Evolutionary conservation across 1,284 basidiomycete species (phyloP).

Genomic region (Bjerkandera adusta): DNA sequence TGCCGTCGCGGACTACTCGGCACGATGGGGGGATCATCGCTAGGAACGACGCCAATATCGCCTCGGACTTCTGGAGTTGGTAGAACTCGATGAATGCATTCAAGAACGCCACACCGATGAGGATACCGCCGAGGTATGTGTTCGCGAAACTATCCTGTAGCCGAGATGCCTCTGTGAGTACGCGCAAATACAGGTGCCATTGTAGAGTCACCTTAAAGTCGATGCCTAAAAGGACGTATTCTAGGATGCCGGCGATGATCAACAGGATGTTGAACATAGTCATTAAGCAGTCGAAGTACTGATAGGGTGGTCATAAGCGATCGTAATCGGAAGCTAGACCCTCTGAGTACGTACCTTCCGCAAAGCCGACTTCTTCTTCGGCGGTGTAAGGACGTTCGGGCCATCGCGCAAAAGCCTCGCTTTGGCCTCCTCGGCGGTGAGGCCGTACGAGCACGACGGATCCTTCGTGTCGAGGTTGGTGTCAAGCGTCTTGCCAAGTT

Average conservation of each 20-base stretch:
- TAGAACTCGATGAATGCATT: constrained; percentile 73
- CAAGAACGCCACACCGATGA: constrained; percentile 67
- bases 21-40: constrained; percentile 71
- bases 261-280: constrained; percentile 71
- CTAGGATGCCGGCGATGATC: constrained; percentile 59
- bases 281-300: constrained; percentile 62
- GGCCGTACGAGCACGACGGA: constrained; percentile 47
- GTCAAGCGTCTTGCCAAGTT: constrained; percentile 39
- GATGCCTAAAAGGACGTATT: constrained; percentile 63
- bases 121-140: constrained; percentile 66
- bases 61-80: constrained; percentile 69
- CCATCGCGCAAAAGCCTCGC: constrained; percentile 52
- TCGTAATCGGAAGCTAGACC: constrained; percentile 6
- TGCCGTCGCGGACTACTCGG: constrained; percentile 60
- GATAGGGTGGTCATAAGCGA: constrained; percentile 10
- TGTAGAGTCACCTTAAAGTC: constrained; percentile 47
- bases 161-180: neutral
- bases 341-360: constrained; percentile 45
- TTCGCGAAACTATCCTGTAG: constrained; percentile 59
- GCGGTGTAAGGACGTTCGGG: constrained; percentile 62
- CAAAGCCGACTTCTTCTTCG: constrained; percentile 62
- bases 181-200: too few species aligned
- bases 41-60: constrained; percentile 67
- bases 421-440: constrained; percentile 53
- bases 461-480: constrained; percentile 55